A percentile compares a stretch with the other conserved stretches of the same genome.
These are phyloP conservation scores for Serendipita sp. DNA, from an alignment of 768 basidiomycete genomes.

Conservation along the genomic window DNA sequence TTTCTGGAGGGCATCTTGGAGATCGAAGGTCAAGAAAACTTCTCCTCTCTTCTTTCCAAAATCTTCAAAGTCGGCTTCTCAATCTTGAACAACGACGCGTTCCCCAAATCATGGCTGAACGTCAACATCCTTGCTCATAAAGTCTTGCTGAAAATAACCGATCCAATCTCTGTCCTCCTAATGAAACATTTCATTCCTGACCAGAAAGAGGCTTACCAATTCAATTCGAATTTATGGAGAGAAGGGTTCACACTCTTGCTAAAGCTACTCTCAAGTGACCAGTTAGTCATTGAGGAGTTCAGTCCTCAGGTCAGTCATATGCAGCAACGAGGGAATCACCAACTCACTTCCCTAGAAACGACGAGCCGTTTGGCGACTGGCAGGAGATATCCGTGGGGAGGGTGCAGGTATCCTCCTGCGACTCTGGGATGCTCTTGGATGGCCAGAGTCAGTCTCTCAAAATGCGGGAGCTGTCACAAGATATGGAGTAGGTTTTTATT, in stretches of 20 bases:
- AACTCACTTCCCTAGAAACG: conserved; percentile 45
- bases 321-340: not conserved
- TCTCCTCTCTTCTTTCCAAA: conserved; percentile 49
- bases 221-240: conserved; percentile 66
- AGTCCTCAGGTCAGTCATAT: conserved; percentile 57
- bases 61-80: conserved; percentile 71
- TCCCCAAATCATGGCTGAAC: conserved; percentile 83
- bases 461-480: conserved; percentile 39
- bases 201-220: conserved; percentile 42
- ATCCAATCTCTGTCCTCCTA: conserved; percentile 61
- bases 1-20: conserved; percentile 71
- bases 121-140: conserved; percentile 79
- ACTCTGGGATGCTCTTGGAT: conserved; percentile 76
- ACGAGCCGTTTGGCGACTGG: conserved; percentile 89
- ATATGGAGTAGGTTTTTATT: conserved; percentile 42
- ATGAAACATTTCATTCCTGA: conserved; percentile 67
- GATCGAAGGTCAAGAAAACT: conserved; percentile 75
- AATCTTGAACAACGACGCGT: conserved; percentile 74
- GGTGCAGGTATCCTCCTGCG: conserved; percentile 64
- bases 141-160: conserved; percentile 76
- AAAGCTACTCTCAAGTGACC: conserved; percentile 74
- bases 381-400: conserved; percentile 86
- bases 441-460: conserved; percentile 42
- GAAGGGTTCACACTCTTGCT: conserved; percentile 70
- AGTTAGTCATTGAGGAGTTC: conserved; percentile 87